A percentile compares a stretch with the other conserved stretches of the same genome.
Conservation (phyloP, 2,329 filamentous ascomycete genomes). For the Colletotrichum sp. region DNA sequence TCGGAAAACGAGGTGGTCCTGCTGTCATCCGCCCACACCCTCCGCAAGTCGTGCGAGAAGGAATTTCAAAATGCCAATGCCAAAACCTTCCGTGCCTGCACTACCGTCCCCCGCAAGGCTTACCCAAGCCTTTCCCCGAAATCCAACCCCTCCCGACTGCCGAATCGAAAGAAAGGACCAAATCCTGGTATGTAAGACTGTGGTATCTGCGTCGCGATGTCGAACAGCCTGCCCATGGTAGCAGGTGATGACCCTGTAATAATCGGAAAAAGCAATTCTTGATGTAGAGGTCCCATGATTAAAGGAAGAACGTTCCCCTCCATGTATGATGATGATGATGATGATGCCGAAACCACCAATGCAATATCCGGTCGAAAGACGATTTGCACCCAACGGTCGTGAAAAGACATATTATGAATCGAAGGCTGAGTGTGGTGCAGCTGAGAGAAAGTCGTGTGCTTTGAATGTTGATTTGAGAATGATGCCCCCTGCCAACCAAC, state of each 20-base stretch:
- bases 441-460: neutral
- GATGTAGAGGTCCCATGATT: slow-evolving; percentile 12
- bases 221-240: slow-evolving; percentile 19
- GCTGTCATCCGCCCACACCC: neutral
- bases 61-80: neutral
- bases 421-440: neutral
- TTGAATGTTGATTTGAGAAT: neutral
- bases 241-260: slow-evolving; percentile 8
- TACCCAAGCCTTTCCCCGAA: neutral
- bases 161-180: neutral
- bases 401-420: neutral
- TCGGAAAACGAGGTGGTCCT: neutral
- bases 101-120: neutral
- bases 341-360: neutral
- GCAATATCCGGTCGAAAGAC: neutral
- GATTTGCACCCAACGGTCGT: neutral
- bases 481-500: neutral
- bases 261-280: slow-evolving; percentile 2
- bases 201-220: slow-evolving; percentile 14
- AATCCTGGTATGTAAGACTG: neutral
- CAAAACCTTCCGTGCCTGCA: neutral
- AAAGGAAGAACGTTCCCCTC: neutral
- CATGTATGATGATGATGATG: neutral
- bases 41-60: neutral
- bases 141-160: neutral